These are phyloP conservation scores for Periglandula ipomoeae DNA, from an alignment of 2,329 filamentous ascomycete species.

Conservation along the genomic window DNA sequence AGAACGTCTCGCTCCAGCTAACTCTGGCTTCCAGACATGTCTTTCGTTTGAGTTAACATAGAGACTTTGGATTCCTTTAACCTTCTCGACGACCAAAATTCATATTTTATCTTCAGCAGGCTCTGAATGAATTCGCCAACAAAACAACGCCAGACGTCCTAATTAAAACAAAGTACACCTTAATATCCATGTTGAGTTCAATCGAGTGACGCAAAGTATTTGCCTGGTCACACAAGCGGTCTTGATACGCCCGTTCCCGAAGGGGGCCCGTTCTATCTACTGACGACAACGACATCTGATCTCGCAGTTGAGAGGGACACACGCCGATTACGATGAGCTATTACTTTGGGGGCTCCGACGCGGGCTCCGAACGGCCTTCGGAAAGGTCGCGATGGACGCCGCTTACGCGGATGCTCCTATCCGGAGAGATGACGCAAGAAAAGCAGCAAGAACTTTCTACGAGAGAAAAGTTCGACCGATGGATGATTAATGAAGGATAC, in stretches of 20 bases:
- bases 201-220: not conserved
- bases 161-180: not conserved
- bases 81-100: not conserved
- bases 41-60: not conserved
- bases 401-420: slow-evolving; percentile 72
- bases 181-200: not conserved
- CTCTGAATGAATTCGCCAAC: slow-evolving; percentile 1
- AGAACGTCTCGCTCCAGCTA: not conserved
- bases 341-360: slow-evolving; percentile 18
- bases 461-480: slow-evolving; percentile 68
- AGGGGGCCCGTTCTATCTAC: not conserved
- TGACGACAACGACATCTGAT: not conserved
- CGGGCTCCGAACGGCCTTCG: slow-evolving; percentile 29
- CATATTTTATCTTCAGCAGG: slow-evolving; percentile 5
- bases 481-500: slow-evolving; percentile 88
- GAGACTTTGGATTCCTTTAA: not conserved
- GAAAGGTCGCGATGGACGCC: slow-evolving; percentile 78
- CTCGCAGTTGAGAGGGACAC: slow-evolving; percentile 9
- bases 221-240: not conserved
- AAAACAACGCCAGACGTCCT: not conserved
- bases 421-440: slow-evolving; percentile 72
- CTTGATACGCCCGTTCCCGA: not conserved
- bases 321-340: slow-evolving; percentile 17
- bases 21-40: not conserved
- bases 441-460: slow-evolving; percentile 57